These are phyloP conservation scores for Sphaerobolus stellatus DNA, from an alignment of 1,284 basidiomycete genomes.

Conservation along the genomic window DNA sequence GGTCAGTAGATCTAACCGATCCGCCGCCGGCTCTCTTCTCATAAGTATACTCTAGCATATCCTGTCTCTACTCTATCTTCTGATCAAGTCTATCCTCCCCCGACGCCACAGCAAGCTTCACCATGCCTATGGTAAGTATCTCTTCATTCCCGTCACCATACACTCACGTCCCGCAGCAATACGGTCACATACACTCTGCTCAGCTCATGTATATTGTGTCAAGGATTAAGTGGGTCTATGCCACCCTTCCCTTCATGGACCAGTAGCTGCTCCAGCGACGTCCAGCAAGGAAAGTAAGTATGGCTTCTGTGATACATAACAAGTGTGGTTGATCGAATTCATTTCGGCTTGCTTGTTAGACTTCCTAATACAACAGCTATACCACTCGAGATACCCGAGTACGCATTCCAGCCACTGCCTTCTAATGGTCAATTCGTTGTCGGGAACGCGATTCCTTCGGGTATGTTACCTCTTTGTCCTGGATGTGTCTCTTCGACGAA, in stretches of 20 bases:
- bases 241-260: neutral
- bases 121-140: slow-evolving; percentile 2
- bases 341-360: neutral
- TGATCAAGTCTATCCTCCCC: neutral
- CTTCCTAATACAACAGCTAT: slow-evolving; percentile 3
- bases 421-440: neutral
- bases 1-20: too few species aligned
- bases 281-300: neutral
- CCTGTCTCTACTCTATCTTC: neutral
- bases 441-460: too few species aligned
- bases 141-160: too few species aligned
- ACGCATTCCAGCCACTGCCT: neutral
- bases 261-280: neutral
- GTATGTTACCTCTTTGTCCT: too few species aligned
- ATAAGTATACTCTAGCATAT: neutral
- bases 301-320: too few species aligned
- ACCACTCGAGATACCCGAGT: neutral
- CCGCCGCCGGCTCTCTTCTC: too few species aligned
- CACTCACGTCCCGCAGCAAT: neutral
- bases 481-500: too few species aligned
- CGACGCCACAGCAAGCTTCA: neutral
- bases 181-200: slow-evolving; percentile 6
- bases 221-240: neutral
- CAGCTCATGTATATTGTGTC: slow-evolving; percentile 5
- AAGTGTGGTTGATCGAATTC: neutral